Evolutionary conservation across 2,329 filamentous ascomycete species (phyloP).

Genomic region (Moelleriella libera): DNA sequence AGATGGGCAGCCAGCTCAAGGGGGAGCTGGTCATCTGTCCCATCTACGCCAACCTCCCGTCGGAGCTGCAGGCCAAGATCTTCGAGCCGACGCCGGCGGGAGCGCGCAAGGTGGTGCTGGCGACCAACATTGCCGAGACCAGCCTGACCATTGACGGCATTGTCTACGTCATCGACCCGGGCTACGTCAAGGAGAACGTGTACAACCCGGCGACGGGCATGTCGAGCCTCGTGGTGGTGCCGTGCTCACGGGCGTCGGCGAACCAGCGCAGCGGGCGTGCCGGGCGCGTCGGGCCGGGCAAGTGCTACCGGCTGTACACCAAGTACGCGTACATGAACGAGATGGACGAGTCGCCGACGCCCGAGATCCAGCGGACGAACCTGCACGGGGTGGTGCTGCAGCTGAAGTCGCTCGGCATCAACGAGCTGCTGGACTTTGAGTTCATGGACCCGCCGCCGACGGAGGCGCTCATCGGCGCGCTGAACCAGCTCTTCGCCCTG

Average conservation of each 20-base stretch:
- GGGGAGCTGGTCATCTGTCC: slow-evolving; percentile 75
- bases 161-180: slow-evolving; percentile 88
- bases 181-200: slow-evolving; percentile 89
- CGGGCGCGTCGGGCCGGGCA: slow-evolving; percentile 81
- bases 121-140: slow-evolving; percentile 95
- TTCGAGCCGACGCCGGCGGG: slow-evolving; percentile 84
- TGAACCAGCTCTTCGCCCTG: slow-evolving; percentile 85
- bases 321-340: slow-evolving; percentile 92
- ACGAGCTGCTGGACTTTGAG: slow-evolving; percentile 85
- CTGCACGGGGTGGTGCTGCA: slow-evolving; percentile 72
- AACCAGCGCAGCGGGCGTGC: slow-evolving; percentile 89
- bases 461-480: slow-evolving; percentile 73
- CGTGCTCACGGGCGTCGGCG: slow-evolving; percentile 80
- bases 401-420: slow-evolving; percentile 81
- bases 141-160: slow-evolving; percentile 93
- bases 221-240: slow-evolving; percentile 81
- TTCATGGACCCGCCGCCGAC: slow-evolving; percentile 91
- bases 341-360: slow-evolving; percentile 80
- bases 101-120: slow-evolving; percentile 79
- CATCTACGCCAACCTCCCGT: slow-evolving; percentile 87
- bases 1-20: slow-evolving; percentile 69
- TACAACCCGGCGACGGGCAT: slow-evolving; percentile 88
- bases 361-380: slow-evolving; percentile 86
- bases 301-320: slow-evolving; percentile 87
- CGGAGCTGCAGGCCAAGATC: slow-evolving; percentile 81